Evolutionary conservation across 495 filamentous ascomycete genomes (phyloP), one percentile per base, ranked within the genome.

Genomic region (Cercophora sp.): DNA sequence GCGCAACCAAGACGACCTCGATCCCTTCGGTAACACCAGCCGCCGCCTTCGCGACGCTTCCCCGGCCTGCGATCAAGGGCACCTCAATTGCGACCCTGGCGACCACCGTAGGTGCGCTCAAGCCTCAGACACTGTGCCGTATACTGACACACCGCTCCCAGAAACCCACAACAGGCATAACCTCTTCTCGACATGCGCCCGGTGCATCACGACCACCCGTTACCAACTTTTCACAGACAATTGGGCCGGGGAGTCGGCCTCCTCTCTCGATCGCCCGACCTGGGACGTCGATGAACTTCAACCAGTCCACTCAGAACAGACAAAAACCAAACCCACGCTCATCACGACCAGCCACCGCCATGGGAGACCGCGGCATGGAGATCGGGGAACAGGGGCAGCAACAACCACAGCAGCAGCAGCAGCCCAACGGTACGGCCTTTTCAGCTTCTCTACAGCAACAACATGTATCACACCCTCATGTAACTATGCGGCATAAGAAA

Each of bases 351-450:
- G 77, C 79, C 1, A 86, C 81, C 10, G 75, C 83, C 13, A 75
- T 85, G 65, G 82, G 81, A 46, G 76, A 74, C 55, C 77, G 82
- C 52, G 59, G 65, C 73, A 29, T 45, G 8, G 61, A 70, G n/a
- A 64, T 66, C 53, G 69, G 34, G 54, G 59, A 18, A 55, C 70
- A 57, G 60, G 54, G 31, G 70, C 70, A 57, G 10, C 70, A 57
- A n/a, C n/a, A n/a, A n/a, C n/a, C n/a, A n/a, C n/a, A n/a, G n/a
- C n/a, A n/a, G n/a, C n/a, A n/a, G n/a, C n/a, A n/a, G 11, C 66
- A 84, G 70, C 69, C 79, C 66, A 87, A 89, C 78, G 88, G 88
- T 91, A 90, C 64, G 82, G 22, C 18, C 43, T 52, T 40, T 34
- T 52, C 43, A 52, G 52, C 41, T 52, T 54, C 63, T 59, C 64